Base-by-base conservation (phyloP, 2,329 filamentous ascomycete genomes). In the Clarireedia homoeocarpa region DNA sequence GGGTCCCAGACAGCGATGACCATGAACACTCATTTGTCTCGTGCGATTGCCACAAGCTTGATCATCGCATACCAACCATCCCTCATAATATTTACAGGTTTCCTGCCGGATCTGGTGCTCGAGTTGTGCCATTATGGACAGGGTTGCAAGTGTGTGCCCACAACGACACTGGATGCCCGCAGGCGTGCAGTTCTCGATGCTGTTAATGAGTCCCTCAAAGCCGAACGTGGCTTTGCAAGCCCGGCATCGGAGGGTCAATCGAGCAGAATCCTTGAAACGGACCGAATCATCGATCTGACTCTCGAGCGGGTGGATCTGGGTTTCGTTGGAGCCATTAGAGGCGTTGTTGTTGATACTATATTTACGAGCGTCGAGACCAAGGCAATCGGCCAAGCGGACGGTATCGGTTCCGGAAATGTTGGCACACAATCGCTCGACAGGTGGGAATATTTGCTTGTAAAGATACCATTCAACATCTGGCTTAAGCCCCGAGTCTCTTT, bases 391-490 rank as follows among this genome's bases (percentile, higher is more conserved):
- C 9, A 99, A 80, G 62, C 91, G 85, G 1, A 89, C 83, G 6
- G 92, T 88, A 61, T 96, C 95, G 1, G 94, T 99, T 58, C 94
- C 94, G 14, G 83, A 83, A 66, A 99, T 96, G 58, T 95, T 96
- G 59, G 92, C 94, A 70, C 94, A 99, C 23, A 99, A 84, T 79
- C 94, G 89, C 74, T 99, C 94, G 26, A 99, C 94, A 0, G 94
- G 94, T 10, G 94, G 94, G 73, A 99, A 90, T 58, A 99, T 96
- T 72, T 99, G 94, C 76, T 99, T 99, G 75, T 90, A 87, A 40
- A 99, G 83, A 71, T 99, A 99, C 82, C 91, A 97, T 69, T 99
- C 94, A n/a, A 96, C 82, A 67, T 99, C 94, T 2, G 91, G 89
- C 57, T 86, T 80, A 6, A 99, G 79, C 1, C 77, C 85, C 1